These are phyloP conservation scores for Phytophthora quininea DNA, from an alignment of 352 stramenopile genomes.

Conservation along the genomic window DNA sequence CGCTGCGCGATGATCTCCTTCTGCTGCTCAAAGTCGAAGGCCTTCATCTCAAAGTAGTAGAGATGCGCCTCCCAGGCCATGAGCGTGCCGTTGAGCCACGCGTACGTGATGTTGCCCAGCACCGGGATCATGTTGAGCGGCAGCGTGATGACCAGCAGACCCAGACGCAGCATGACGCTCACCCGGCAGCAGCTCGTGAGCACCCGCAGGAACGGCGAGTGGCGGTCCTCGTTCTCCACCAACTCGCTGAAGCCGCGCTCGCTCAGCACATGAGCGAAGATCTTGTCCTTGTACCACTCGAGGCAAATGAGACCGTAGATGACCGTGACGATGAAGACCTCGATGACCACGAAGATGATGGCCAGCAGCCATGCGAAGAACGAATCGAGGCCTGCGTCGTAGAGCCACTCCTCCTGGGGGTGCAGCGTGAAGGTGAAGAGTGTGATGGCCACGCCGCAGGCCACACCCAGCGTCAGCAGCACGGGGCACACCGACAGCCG, in stretches of 20 bases:
- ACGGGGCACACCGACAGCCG: constrained; percentile 46
- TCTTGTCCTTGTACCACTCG: constrained; percentile 55
- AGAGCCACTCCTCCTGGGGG: constrained; percentile 42
- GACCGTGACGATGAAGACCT: constrained; percentile 61
- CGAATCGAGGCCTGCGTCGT: constrained; percentile 39
- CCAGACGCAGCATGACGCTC: constrained; percentile 49
- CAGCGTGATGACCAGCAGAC: constrained; percentile 54
- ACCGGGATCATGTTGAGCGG: constrained; percentile 68
- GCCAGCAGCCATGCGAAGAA: constrained; percentile 63
- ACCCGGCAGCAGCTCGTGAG: constrained; percentile 54
- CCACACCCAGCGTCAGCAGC: constrained; percentile 56
- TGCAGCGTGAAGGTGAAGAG: constrained; percentile 48
- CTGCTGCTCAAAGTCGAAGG: constrained; percentile 52
- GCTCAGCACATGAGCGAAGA: constrained; percentile 58
- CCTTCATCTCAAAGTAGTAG: constrained; percentile 70
- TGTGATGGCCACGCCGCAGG: constrained; percentile 39
- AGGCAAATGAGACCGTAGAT: constrained; percentile 53
- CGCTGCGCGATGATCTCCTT: constrained; percentile 44
- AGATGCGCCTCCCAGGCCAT: constrained; percentile 64
- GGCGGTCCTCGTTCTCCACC: constrained; percentile 48
- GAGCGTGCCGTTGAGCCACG: constrained; percentile 63
- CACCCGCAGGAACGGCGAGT: constrained; percentile 45
- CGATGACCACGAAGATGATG: constrained; percentile 52
- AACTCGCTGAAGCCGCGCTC: constrained; percentile 45
- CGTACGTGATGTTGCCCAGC: constrained; percentile 55